Conservation (phyloP, 192 early-diverging fungal species). For the Entomortierella lignicola region DNA sequence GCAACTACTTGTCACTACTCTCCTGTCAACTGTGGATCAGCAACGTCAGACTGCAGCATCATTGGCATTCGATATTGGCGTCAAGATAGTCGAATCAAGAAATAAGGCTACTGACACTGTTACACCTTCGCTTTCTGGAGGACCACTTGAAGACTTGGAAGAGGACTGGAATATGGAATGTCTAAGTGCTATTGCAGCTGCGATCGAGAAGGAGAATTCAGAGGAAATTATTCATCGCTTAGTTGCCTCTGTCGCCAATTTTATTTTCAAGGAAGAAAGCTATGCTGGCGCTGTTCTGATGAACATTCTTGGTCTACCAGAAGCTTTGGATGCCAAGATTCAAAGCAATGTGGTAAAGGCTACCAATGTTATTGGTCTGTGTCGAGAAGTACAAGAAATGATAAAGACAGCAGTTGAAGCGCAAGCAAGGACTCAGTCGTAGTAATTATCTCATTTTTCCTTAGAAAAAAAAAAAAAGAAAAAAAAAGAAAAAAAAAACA, state of each 20-base stretch:
- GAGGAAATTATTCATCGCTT: slow-evolving; percentile 64
- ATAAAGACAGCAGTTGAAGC: slow-evolving; percentile 32
- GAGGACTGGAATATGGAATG: slow-evolving; percentile 81
- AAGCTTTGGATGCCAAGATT: slow-evolving; percentile 19
- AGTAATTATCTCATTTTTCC: neutral
- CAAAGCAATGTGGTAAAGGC: slow-evolving; percentile 15
- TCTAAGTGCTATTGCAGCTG: slow-evolving; percentile 69
- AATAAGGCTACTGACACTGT: slow-evolving; percentile 36
- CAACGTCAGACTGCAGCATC: slow-evolving; percentile 74
- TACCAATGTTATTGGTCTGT: slow-evolving; percentile 32
- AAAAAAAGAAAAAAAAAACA: too few relatives aligned
- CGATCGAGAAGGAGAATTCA: slow-evolving; percentile 68
- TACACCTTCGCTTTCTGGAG: slow-evolving; percentile 46
- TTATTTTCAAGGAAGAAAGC: slow-evolving; percentile 43
- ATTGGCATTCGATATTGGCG: slow-evolving; percentile 74
- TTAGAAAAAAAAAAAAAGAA: too few relatives aligned
- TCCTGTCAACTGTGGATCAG: slow-evolving; percentile 62
- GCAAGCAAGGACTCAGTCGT: slow-evolving; percentile 1
- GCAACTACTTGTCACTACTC: slow-evolving; percentile 67
- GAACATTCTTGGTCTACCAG: slow-evolving; percentile 35
- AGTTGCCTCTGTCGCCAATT: slow-evolving; percentile 38
- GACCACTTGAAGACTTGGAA: slow-evolving; percentile 47
- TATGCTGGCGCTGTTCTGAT: slow-evolving; percentile 33
- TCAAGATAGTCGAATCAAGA: slow-evolving; percentile 61
- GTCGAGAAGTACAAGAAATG: slow-evolving; percentile 49